These are phyloP conservation scores for Ganoderma resinaceum DNA, from an alignment of 1,284 basidiomycete genomes.

Conservation along the genomic window DNA sequence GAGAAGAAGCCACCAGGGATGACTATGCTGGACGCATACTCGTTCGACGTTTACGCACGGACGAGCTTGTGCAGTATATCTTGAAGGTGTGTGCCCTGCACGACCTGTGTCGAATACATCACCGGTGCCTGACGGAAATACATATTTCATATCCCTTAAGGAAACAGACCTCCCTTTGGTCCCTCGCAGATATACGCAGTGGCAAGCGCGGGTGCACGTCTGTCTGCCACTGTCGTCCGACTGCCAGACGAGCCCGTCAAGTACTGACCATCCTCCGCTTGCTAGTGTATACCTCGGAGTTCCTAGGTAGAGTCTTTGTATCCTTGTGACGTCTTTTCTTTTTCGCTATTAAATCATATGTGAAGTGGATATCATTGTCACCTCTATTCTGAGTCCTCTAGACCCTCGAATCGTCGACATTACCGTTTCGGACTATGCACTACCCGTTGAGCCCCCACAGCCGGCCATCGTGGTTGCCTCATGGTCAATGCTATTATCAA, in stretches of 20 bases:
- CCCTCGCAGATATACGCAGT: neutral
- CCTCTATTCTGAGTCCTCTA: too few relatives aligned
- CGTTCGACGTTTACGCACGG: neutral
- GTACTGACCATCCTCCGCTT: neutral
- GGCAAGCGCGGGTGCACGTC: neutral
- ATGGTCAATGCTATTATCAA: too few relatives aligned
- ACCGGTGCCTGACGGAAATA: neutral
- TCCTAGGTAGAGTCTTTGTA: neutral
- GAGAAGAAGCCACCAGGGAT: neutral
- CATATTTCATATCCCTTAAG: neutral
- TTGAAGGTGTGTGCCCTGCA: neutral
- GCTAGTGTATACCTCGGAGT: too few relatives aligned
- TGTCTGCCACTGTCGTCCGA: neutral
- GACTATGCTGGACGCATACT: neutral
- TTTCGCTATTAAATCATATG: too few relatives aligned
- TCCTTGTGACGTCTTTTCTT: too few relatives aligned
- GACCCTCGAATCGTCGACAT: too few relatives aligned
- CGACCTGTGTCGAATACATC: fast-evolving
- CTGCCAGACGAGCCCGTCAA: neutral
- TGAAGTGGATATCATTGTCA: too few relatives aligned
- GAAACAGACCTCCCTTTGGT: neutral
- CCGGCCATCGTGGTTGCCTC: too few relatives aligned
- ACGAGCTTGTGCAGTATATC: neutral
- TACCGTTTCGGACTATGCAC: too few relatives aligned
- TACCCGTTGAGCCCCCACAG: too few relatives aligned